Evolutionary conservation across 345 rosid species (phyloP), one percentile per base, ranked within the genome.

Genomic region (Acer campestre): DNA sequence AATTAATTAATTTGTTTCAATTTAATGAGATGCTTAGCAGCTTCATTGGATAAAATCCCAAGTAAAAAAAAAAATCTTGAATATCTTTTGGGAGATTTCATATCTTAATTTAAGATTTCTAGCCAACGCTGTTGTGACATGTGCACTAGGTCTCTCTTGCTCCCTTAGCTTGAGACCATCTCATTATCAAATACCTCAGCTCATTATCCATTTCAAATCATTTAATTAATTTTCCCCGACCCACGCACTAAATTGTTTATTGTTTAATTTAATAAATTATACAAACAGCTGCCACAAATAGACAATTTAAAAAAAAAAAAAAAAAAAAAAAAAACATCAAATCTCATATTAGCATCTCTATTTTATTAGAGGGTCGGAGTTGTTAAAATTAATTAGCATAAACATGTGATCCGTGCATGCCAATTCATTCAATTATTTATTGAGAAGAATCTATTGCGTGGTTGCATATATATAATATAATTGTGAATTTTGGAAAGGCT

Each of bases 391-490:
- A 42, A 46, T 59, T 8, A 58, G 22, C 73, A 61, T 53, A 73
- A 53, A 79, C 85, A 72, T 67, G 85, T 79, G 79, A 79, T 65
- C 14, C 76, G 58, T 67, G 42, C 78, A 48, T 14, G 48, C 67
- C 71, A 16, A 11, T 38, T 59, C 61, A 38, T 48, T 80, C 58
- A 56, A 51, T 7, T 53, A 31, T 53, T 68, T 62, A 29, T 48
- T 65, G 23, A 42, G 25, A 49, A 58, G 62, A 73, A 51, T 53
- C 75, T 62, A 55, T 61, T 40, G 53, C 58, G 20, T 61, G 56
- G 25, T 67, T 17, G 44, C 17, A 51, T 35, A 35, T 35, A 35
- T 35, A 35, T 70, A 51, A 20, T 51, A 51, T 67, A 48, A 38
- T 61, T 58, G 9, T 18, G 40, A 58, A 25, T 8, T 59, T 61